A percentile compares a stretch with the other conserved stretches of the same genome.
phyloP scores from a whole-genome alignment of 2,329 filamentous ascomycete species.

The Talaromyces sp. region DNA sequence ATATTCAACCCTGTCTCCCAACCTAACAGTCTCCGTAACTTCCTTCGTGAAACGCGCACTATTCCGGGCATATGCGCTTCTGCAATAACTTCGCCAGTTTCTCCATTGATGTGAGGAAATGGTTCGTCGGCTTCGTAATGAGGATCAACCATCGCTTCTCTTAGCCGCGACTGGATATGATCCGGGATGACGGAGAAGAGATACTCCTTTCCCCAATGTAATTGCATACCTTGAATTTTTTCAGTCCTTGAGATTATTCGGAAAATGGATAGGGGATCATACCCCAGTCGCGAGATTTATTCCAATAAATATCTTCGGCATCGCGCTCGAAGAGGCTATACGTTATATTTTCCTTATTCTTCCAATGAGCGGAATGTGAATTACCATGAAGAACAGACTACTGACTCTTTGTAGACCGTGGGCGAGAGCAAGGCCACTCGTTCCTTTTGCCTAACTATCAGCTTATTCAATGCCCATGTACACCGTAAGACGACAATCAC shows the following conservation, averaged over 20 bases:
- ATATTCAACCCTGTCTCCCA: slow-evolving; percentile 3
- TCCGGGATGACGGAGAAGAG: slow-evolving; percentile 6
- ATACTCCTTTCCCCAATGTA: slow-evolving; percentile 15
- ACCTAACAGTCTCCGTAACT: background rate
- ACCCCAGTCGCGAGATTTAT: slow-evolving; percentile 16
- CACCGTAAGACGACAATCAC: background rate
- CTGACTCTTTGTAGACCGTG: slow-evolving; percentile 4
- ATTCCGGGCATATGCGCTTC: slow-evolving; percentile 6
- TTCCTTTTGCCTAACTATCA: background rate
- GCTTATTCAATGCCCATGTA: background rate
- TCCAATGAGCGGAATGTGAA: slow-evolving; percentile 28
- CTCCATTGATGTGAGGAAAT: slow-evolving; percentile 14
- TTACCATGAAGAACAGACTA: background rate
- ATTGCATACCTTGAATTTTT: slow-evolving; percentile 3
- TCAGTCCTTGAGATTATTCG: background rate
- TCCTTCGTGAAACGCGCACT: slow-evolving; percentile 11
- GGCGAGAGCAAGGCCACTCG: slow-evolving; percentile 11
- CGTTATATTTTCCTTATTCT: slow-evolving; percentile 11
- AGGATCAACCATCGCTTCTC: slow-evolving; percentile 6
- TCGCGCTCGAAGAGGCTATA: slow-evolving; percentile 12
- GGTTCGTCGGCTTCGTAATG: background rate
- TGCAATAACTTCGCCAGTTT: slow-evolving; percentile 8
- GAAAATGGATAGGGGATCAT: background rate
- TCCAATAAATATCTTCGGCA: slow-evolving; percentile 2
- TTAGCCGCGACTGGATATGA: background rate